Percentiles rank a stretch among this genome's conserved stretches.
These are phyloP conservation scores for Mallotus japonicus DNA, from an alignment of 441 rosid species.

Conservation along the genomic window DNA sequence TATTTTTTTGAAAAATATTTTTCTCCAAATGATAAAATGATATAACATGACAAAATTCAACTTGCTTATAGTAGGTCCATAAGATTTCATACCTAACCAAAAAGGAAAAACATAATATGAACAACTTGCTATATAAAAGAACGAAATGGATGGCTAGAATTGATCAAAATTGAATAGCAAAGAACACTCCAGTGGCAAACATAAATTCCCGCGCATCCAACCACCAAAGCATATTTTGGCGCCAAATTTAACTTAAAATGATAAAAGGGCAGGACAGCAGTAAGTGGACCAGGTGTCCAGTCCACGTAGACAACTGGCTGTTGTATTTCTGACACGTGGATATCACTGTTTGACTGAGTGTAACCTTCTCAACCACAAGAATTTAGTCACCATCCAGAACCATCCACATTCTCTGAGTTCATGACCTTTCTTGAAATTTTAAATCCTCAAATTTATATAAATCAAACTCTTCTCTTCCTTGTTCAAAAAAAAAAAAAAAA, in stretches of 20 bases:
- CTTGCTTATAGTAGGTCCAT: no score
- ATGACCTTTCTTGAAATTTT: background rate
- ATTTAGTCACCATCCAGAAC: slow-evolving; percentile 11
- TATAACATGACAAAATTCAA: background rate
- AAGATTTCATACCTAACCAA: no score
- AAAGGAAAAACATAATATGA: no score
- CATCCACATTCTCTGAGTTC: background rate
- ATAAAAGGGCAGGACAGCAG: background rate
- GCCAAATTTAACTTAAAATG: background rate
- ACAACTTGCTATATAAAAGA: no score
- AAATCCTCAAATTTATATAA: background rate
- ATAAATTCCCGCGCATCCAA: slow-evolving; percentile 3
- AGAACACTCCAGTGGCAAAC: background rate
- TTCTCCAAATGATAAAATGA: no score
- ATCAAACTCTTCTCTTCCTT: background rate
- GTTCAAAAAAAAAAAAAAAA: no score
- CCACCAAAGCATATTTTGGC: background rate
- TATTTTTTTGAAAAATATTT: no score
- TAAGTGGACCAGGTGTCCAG: background rate
- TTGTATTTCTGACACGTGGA: background rate
- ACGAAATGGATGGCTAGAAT: background rate
- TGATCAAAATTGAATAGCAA: background rate
- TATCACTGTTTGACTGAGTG: background rate
- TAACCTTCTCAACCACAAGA: slow-evolving; percentile 2
- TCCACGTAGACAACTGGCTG: slow-evolving; percentile 11